Base-by-base conservation (phyloP, 106 monocot genomes). In the Ottelia alismoides region DNA sequence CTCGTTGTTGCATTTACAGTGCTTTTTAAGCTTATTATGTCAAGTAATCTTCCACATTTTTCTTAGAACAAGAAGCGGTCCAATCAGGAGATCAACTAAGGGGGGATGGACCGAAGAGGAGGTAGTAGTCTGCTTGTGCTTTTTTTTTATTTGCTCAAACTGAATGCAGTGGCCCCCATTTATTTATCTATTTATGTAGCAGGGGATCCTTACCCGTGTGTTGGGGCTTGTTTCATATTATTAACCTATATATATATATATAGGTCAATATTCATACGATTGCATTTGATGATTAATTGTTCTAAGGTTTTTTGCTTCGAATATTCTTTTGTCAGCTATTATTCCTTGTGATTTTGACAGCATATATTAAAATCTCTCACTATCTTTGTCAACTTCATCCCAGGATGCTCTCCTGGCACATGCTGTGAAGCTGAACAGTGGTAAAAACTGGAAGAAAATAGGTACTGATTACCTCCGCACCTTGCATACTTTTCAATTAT, bases 371-470 rank as follows among this genome's bases (percentile, higher is more conserved):
- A n/a, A n/a, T 10, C 24, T 55, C 31, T 30, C 17, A 1, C n/a
- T 3, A 30, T n/a, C 18, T 30, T 28, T 17, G 18, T 52, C 14
- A 27, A 10, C 16, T 29, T 47, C 45, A 22, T 3, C 72, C 66
- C 78, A 92, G 92, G 92, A 92, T 76, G 56, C 61, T 32, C 62
- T 71, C 60, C 63, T 92, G 31, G 45, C 58, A 53, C 67, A 58
- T 62, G 76, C 79, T 22, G 85, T 92, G 45, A 62, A 82, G 40
- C 52, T 47, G 12, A 76, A 57, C 26, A 55, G 76, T 49, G 92
- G 76, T 6, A 79, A 76, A 64, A 85, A 82, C 50, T 92, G 92
- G 92, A 92, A 92, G 59, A 86, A 81, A 58, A 92, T 92, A 69
- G 85, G 92, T 92, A n/a, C n/a, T n/a, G n/a, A n/a, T n/a, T n/a